Conservation (phyloP, 148 eudicot genomes). For the Chenopodium album region DNA sequence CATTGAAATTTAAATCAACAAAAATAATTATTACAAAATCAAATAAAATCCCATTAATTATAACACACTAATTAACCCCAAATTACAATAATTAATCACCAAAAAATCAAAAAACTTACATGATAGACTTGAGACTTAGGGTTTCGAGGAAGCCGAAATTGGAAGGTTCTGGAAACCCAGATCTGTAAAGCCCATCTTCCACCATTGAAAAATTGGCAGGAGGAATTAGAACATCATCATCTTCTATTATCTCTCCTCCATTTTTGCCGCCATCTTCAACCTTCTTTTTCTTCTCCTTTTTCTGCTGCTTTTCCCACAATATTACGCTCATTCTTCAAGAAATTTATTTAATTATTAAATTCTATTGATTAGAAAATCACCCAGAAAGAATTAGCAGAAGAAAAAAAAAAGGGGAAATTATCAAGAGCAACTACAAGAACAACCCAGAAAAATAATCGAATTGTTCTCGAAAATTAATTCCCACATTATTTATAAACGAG, state of each 20-base stretch:
- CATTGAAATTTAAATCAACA: background rate
- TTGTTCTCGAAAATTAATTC: background rate
- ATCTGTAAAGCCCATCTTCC: conserved; percentile 70
- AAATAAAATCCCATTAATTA: background rate
- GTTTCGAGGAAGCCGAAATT: conserved; percentile 57
- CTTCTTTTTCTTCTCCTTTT: conserved; percentile 26
- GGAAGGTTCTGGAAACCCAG: conserved; percentile 64
- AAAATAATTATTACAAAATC: background rate
- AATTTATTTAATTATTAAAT: background rate
- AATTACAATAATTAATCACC: background rate
- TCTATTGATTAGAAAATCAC: background rate
- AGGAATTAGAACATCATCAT: conserved; percentile 40
- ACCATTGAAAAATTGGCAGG: conserved; percentile 72
- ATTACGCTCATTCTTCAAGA: conserved; percentile 25
- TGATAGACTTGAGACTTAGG: conserved; percentile 68
- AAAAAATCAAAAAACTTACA: conserved; percentile 35
- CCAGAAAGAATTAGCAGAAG: background rate
- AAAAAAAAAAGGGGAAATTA: background rate
- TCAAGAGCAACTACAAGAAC: conserved; percentile 14
- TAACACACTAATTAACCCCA: background rate
- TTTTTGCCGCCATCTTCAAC: background rate
- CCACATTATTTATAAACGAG: background rate
- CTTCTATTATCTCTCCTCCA: conserved; percentile 2
- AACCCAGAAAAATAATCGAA: conserved; percentile 14
- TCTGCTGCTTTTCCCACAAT: conserved; percentile 30